A percentile compares a stretch with the other conserved stretches of the same genome.
Conservation (phyloP, 139 green algal genomes). For the Micromonas pusilla region DNA sequence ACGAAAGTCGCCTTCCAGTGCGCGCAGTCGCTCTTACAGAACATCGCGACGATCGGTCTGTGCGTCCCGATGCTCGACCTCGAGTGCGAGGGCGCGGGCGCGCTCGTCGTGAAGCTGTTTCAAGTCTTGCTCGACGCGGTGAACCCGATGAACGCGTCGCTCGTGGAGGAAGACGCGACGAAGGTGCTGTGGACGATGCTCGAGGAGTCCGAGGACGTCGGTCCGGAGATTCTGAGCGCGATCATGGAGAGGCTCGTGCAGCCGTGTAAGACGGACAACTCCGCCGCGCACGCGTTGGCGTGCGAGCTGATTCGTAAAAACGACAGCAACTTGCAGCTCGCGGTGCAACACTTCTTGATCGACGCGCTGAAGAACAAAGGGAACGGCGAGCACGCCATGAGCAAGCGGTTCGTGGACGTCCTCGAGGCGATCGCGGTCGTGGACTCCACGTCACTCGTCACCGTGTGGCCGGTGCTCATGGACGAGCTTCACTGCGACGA, state of each 20-base stretch:
- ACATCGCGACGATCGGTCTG: slow-evolving; percentile 17
- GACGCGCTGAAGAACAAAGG: background rate
- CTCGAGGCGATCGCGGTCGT: slow-evolving; percentile 3
- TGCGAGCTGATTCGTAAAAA: background rate
- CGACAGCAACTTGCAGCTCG: background rate
- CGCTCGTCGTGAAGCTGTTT: background rate
- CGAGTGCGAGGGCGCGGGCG: background rate
- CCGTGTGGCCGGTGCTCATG: slow-evolving; percentile 2
- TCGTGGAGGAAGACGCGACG: background rate
- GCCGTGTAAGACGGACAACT: background rate
- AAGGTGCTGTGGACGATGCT: slow-evolving; percentile 19
- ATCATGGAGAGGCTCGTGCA: background rate
- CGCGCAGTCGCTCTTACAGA: background rate
- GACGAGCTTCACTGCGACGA: slow-evolving; percentile 16
- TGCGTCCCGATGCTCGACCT: slow-evolving; percentile 21
- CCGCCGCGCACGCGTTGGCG: background rate
- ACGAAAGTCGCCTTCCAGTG: background rate
- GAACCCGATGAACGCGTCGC: background rate
- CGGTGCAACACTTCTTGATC: slow-evolving; percentile 10
- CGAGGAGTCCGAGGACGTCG: slow-evolving; percentile 3
- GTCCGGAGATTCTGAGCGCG: background rate
- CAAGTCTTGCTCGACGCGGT: slow-evolving; percentile 1
- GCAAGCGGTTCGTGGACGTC: slow-evolving; percentile 5
- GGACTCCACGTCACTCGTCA: slow-evolving; percentile 3
- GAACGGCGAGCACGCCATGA: background rate